These are phyloP conservation scores for Neopestalotiopsis clavispora DNA, from an alignment of 2,329 filamentous ascomycete genomes.

Conservation along the genomic window DNA sequence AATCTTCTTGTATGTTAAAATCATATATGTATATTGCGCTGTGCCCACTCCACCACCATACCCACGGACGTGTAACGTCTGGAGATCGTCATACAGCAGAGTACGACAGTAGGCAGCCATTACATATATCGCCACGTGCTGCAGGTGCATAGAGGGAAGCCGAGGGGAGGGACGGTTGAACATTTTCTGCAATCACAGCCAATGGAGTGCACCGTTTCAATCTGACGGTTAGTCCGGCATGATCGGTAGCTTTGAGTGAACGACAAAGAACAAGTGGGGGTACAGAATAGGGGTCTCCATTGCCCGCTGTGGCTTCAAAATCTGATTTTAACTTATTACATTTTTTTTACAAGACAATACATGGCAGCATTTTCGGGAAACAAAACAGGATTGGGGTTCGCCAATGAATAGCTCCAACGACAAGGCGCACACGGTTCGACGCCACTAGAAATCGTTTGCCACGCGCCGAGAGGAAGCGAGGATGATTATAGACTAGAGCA, in stretches of 20 bases:
- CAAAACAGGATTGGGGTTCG: not conserved
- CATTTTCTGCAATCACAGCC: not conserved
- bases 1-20: too few species aligned
- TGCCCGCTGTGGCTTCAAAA: not conserved
- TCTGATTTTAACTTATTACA: not conserved
- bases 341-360: not conserved
- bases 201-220: not conserved
- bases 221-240: not conserved
- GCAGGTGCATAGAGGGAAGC: not conserved
- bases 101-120: not conserved
- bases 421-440: not conserved
- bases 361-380: not conserved
- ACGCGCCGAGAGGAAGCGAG: not conserved
- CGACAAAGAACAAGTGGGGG: not conserved
- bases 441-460: not conserved
- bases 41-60: not conserved
- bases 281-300: not conserved
- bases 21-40: not conserved
- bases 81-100: not conserved
- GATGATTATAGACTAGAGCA: not conserved
- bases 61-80: not conserved
- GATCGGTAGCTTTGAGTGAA: not conserved
- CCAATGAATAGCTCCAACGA: not conserved
- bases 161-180: not conserved
- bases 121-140: not conserved